Conservation (phyloP, 1,139 yeast species). For the Insectozyma bohioensis region DNA sequence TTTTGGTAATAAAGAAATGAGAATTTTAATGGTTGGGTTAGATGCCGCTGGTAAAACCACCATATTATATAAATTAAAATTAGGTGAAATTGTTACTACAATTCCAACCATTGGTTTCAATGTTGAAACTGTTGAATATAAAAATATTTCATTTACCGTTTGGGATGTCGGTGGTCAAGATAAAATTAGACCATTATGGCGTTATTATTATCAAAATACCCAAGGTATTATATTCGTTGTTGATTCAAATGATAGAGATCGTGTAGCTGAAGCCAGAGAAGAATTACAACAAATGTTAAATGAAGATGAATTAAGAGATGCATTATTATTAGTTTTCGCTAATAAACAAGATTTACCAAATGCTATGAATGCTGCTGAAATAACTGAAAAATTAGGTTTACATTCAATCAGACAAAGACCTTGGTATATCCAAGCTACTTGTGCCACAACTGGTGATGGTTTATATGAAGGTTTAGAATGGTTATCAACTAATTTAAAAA, state of each 20-base stretch:
- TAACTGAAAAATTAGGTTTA: constrained; percentile 43
- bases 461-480: constrained; percentile 46
- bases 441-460: constrained; percentile 46
- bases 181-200: constrained; percentile 45
- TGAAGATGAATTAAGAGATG: constrained; percentile 45
- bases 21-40: constrained; percentile 45
- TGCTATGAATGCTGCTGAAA: constrained; percentile 46
- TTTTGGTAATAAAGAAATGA: constrained; percentile 44
- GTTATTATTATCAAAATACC: constrained; percentile 45
- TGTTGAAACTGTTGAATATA: constrained; percentile 44
- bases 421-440: constrained; percentile 44
- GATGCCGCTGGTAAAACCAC: constrained; percentile 48
- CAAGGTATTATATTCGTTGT: constrained; percentile 44
- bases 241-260: constrained; percentile 45
- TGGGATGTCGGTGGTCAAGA: constrained; percentile 50
- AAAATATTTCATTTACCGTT: constrained; percentile 41
- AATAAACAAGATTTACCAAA: constrained; percentile 46
- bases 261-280: constrained; percentile 45
- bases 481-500: constrained; percentile 40
- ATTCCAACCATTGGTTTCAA: constrained; percentile 45
- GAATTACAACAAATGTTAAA: constrained; percentile 46
- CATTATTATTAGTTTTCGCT: constrained; percentile 42
- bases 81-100: constrained; percentile 43
- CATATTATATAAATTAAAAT: constrained; percentile 41
- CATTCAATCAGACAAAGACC: constrained; percentile 45